These are phyloP conservation scores for Tetrapisispora nanseiensis DNA, from an alignment of 805 yeast genomes.

Conservation along the genomic window DNA sequence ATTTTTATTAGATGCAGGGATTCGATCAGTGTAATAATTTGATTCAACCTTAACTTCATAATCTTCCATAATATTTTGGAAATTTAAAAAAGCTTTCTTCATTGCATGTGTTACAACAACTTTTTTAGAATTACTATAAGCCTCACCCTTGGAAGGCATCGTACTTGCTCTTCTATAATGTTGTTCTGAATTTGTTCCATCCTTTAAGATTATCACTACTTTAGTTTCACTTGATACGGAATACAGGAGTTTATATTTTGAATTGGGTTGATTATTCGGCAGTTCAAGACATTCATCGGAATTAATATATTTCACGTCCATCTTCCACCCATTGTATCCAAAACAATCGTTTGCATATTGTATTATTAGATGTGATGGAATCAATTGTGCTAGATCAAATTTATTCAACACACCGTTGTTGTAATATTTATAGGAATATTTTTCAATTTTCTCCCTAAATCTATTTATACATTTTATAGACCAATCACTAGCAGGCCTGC, in stretches of 20 bases:
- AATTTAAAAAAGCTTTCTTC: constrained; percentile 68
- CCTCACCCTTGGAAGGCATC: constrained; percentile 52
- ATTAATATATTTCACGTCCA: constrained; percentile 30
- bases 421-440: constrained; percentile 20
- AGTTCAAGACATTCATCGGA: constrained; percentile 11
- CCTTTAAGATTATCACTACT: constrained; percentile 62
- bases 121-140: constrained; percentile 71
- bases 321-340: constrained; percentile 51
- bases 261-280: constrained; percentile 5
- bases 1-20: constrained; percentile 10
- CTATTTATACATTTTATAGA: constrained; percentile 38
- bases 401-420: constrained; percentile 22
- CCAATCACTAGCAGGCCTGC: constrained; percentile 38
- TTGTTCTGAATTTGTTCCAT: constrained; percentile 75
- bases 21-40: constrained; percentile 29
- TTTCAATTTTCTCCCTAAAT: constrained; percentile 39
- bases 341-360: constrained; percentile 41
- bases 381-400: constrained; percentile 18
- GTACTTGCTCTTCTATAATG: constrained; percentile 66
- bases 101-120: constrained; percentile 81
- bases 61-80: constrained; percentile 50
- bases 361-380: constrained; percentile 31
- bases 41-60: constrained; percentile 28
- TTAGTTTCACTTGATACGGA: constrained; percentile 30
- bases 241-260: constrained; percentile 9